phyloP scores from a whole-genome alignment of 768 basidiomycete species.

The Rhizopogon sp. region DNA sequence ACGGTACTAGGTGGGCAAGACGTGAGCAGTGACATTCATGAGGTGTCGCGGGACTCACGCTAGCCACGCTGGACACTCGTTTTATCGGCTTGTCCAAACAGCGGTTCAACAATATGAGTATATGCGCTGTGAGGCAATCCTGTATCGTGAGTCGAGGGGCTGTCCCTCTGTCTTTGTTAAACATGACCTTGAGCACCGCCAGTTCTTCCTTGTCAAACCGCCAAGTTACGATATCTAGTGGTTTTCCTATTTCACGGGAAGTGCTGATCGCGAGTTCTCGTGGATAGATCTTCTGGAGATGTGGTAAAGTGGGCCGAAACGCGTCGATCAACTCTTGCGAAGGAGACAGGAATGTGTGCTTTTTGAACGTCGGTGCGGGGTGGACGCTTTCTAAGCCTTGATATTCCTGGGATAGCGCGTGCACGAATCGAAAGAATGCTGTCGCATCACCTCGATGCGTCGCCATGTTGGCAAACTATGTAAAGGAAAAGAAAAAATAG shows the following conservation, averaged over 20 bases:
- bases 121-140: conserved; percentile 24
- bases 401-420: conserved; percentile 22
- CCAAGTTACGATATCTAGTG: conserved; percentile 8
- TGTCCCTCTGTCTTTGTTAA: neutral
- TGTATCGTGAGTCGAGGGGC: conserved; percentile 13
- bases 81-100: conserved; percentile 8
- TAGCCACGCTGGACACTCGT: conserved; percentile 22
- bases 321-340: conserved; percentile 7
- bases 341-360: conserved; percentile 16
- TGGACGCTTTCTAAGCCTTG: conserved; percentile 11
- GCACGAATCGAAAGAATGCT: conserved; percentile 23
- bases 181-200: conserved; percentile 6
- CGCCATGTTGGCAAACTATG: too few species aligned
- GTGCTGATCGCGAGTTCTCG: conserved; percentile 14
- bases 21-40: neutral
- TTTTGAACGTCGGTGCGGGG: conserved; percentile 19
- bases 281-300: conserved; percentile 15
- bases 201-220: conserved; percentile 8
- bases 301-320: conserved; percentile 17
- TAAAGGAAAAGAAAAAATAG: too few species aligned
- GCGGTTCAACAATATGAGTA: conserved; percentile 17
- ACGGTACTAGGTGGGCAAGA: conserved; percentile 11
- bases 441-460: conserved; percentile 22
- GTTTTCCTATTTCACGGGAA: conserved; percentile 6
- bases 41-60: conserved; percentile 12